Conservation (phyloP, 305 asterid species). For the Plantago coronopus region DNA sequence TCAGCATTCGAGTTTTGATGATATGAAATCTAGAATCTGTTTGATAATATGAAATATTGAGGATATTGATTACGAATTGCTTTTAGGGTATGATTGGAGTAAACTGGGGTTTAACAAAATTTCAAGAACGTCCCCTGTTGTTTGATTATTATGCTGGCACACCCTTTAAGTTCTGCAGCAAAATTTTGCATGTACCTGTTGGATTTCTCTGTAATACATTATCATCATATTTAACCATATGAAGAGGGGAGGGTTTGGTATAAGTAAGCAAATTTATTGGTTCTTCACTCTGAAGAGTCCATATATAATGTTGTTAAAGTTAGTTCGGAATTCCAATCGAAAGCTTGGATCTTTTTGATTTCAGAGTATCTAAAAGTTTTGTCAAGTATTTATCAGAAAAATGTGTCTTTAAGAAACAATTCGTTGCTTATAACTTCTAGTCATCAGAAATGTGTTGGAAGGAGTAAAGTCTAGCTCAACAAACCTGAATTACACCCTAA, state of each 20-base stretch:
- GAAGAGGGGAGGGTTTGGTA: not conserved
- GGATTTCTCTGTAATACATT: not conserved
- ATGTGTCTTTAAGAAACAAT: not conserved
- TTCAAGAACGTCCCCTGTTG: not conserved
- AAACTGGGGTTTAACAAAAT: not conserved
- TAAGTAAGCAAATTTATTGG: not conserved
- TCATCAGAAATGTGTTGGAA: not conserved
- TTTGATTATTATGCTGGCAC: not conserved
- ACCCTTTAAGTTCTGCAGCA: not conserved
- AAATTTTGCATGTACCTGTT: not conserved
- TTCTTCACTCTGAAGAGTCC: not conserved
- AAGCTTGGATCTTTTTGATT: not conserved
- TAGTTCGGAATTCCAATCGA: not conserved
- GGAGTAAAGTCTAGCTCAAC: not conserved
- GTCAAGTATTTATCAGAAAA: not conserved
- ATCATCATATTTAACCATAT: not conserved
- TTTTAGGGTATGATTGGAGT: not conserved
- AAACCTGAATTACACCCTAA: not conserved
- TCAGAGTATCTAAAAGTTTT: not conserved
- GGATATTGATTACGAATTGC: not conserved
- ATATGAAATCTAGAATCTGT: not conserved
- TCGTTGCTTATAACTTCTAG: not conserved
- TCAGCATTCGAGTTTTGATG: constrained; percentile 11
- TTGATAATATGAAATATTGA: not conserved
- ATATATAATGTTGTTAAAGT: not conserved